A percentile compares a stretch with the other conserved stretches of the same genome.
Evolutionary conservation across 345 rosid species (phyloP).

Genomic region (Balakata baccata): DNA sequence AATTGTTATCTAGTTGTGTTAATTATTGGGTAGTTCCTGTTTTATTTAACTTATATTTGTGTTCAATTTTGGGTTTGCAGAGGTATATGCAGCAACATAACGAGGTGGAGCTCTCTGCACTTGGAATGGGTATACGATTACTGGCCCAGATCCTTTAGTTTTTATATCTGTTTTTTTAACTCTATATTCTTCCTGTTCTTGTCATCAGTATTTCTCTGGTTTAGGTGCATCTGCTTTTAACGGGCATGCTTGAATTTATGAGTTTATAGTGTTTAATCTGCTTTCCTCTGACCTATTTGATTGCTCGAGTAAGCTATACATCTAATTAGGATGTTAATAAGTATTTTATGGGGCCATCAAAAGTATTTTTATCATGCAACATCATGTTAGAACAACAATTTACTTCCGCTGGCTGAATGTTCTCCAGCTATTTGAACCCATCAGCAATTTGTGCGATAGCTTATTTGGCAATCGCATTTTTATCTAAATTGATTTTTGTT

Average conservation of each 20-base stretch:
- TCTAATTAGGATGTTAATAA: not conserved
- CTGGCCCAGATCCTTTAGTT: no score
- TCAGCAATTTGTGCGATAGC: not conserved
- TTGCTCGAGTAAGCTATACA: not conserved
- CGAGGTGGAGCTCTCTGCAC: constrained; percentile 90
- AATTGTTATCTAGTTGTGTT: not conserved
- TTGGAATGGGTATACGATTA: constrained; percentile 75
- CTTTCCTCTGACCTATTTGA: not conserved
- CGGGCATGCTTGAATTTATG: not conserved
- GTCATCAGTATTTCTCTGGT: not conserved
- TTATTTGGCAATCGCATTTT: not conserved
- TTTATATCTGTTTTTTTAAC: not conserved
- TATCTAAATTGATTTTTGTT: not conserved
- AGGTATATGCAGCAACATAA: constrained; percentile 88
- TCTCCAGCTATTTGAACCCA: not conserved
- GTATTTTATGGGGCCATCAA: not conserved
- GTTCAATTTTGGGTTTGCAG: constrained; percentile 34
- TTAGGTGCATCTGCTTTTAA: not conserved
- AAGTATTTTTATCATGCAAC: not conserved
- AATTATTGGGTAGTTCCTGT: not conserved
- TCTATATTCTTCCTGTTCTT: not conserved
- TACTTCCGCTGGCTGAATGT: not conserved
- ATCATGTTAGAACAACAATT: not conserved
- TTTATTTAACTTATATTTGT: not conserved
- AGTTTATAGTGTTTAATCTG: not conserved